A percentile compares a stretch with the other conserved stretches of the same genome.
These are phyloP conservation scores for Rhodocollybia butyracea DNA, from an alignment of 768 basidiomycete genomes.

Conservation along the genomic window DNA sequence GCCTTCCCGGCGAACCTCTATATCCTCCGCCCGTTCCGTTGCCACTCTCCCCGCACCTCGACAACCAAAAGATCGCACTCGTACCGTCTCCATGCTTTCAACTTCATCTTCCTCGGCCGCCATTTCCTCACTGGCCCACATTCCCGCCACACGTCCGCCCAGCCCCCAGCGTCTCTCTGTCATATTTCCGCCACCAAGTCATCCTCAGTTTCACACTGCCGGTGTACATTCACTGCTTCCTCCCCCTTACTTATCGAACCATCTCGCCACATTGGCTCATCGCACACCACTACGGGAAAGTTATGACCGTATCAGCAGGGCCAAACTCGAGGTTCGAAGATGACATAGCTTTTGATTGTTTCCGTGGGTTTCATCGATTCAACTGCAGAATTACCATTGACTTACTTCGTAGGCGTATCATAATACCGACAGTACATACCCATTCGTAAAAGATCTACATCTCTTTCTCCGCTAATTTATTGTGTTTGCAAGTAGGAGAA, in stretches of 20 bases:
- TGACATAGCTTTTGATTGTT: too few species aligned
- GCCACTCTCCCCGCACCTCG: conserved; percentile 48
- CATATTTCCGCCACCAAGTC: conserved; percentile 45
- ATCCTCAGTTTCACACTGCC: conserved; percentile 1
- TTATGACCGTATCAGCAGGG: conserved; percentile 61
- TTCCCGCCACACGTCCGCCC: conserved; percentile 37
- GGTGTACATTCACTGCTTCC: conserved; percentile 67
- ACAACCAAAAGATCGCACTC: conserved; percentile 39
- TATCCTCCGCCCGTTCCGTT: conserved; percentile 58
- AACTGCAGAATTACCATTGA: too few species aligned
- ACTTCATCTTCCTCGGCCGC: conserved; percentile 52
- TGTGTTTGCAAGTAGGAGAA: too few species aligned
- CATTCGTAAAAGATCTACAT: too few species aligned
- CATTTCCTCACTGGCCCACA: conserved; percentile 52
- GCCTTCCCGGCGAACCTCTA: conserved; percentile 45
- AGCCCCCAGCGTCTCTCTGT: conserved; percentile 23
- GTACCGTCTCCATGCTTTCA: conserved; percentile 58
- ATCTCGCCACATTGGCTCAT: conserved; percentile 64
- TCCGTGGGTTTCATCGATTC: too few species aligned
- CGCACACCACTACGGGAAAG: conserved; percentile 68
- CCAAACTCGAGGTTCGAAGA: conserved; percentile 34
- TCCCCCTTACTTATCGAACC: conserved; percentile 66
- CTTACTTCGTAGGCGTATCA: too few species aligned
- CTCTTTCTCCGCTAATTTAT: too few species aligned
- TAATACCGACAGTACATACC: too few species aligned